Conservation (phyloP, 2,329 filamentous ascomycete genomes). For the Colletotrichum brevisporum region DNA sequence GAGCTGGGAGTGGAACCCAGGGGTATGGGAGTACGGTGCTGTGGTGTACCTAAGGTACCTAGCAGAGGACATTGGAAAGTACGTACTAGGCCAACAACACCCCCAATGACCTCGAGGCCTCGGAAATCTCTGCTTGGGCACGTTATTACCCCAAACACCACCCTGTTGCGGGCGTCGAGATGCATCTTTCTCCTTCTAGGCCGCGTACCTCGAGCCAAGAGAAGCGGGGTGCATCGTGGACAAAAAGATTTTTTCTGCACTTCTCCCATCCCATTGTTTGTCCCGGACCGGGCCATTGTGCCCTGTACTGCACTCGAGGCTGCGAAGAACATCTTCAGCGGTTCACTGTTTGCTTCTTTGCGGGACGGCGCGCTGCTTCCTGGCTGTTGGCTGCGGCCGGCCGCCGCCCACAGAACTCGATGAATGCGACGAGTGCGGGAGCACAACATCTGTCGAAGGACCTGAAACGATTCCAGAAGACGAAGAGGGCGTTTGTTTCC, state of each 20-base stretch:
- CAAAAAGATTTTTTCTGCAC: conserved; percentile 2
- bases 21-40: too few relatives aligned
- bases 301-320: too few relatives aligned
- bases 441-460: not conserved
- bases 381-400: not conserved
- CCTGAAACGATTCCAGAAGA: conserved; percentile 5
- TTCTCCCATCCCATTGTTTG: not conserved
- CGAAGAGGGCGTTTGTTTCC: not conserved
- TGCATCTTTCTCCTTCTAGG: not conserved
- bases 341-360: too few relatives aligned
- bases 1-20: too few relatives aligned
- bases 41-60: too few relatives aligned
- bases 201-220: not conserved
- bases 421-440: not conserved
- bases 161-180: conserved; percentile 8
- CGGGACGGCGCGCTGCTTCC: too few relatives aligned
- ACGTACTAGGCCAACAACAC: too few relatives aligned
- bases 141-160: not conserved
- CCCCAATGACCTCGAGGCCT: not conserved
- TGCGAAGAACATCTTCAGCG: too few relatives aligned
- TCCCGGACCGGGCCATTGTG: too few relatives aligned
- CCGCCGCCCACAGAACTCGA: not conserved
- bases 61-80: too few relatives aligned
- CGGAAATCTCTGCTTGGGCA: not conserved
- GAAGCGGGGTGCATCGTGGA: conserved; percentile 12